Base-by-base conservation (phyloP, 2,329 filamentous ascomycete genomes). In the Fusarium pininemorale region DNA sequence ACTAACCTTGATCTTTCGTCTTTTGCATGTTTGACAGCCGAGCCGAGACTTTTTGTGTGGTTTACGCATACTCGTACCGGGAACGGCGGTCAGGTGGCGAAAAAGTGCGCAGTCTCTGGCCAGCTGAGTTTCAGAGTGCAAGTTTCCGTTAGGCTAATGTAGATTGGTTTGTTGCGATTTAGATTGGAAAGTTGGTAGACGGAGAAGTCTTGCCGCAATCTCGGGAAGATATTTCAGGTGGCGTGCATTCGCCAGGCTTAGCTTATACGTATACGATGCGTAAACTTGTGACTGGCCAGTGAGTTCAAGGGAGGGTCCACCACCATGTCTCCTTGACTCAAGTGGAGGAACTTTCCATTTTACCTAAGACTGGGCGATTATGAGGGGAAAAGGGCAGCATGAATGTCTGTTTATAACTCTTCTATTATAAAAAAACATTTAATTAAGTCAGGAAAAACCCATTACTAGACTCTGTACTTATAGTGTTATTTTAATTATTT, bases 41-140 rank as follows among this genome's bases (percentile, higher is more conserved):
- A 48, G 24, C 20, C 45, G 45, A 15, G 45, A 48, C 14, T 30
- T 48, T 48, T 48, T 48, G 13, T 48, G 45, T 28, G 45, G 45
- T 16, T 48, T 48, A 48, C 45, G 45, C 26, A 48, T 48, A 3
- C 12, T 30, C 26, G 4, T 48, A 30, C 26, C 22, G 41, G 7
- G 0, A 3, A 7, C 41, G 1, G 7, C 16, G 18, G 18, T 20
- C 24, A 18, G 11, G 42, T n/a, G 24, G 16, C 24, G 1, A 1
- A 13, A 20, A 26, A 13, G 12, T 20, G 24, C 0, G 5, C 16
- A 20, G 0, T 45, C 18, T 13, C 16, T 10, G 0, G 24, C 14
- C 44, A 20, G 24, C 44, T 20, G 12, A 7, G 7, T 5, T 18
- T 26, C 7, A 20, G 7, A 6, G 11, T 8, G 11, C 3, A 45